Evolutionary conservation across 1,284 basidiomycete genomes (phyloP), one percentile per base, ranked within the genome.

Genomic region (Ganoderma boninense): DNA sequence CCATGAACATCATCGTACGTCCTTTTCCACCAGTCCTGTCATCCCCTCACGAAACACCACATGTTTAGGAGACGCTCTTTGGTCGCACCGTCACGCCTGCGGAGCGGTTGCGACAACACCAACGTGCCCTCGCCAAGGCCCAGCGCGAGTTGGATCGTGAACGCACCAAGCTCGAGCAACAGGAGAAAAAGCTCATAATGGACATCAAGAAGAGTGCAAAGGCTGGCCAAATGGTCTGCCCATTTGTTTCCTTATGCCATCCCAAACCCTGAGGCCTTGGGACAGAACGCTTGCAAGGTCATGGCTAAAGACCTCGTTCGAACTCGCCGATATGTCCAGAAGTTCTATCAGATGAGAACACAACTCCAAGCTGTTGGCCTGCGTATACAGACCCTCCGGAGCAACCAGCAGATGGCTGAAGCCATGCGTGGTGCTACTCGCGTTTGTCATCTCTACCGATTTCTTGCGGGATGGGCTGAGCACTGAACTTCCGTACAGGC

Each of bases 291-390:
- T 16, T 99, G 97, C 87, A 99, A 99, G 86, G 94, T 99, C 72
- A 98, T 99, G 93, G 98, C 98, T 46, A 98, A 98, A 82, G 98
- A 99, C 80, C 92, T 99, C 69, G 97, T 99, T 73, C 89, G 98
- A 73, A 99, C 97, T 32, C 87, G 98, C 64, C 89, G 95, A 78
- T 99, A 99, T 80, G 89, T 98, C 42, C 97, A 99, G 82, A 99
- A 99, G 82, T 99, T 99, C 85, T 96, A 98, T 78, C 96, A 97
- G 80, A 99, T 99, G 97, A 90, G 95, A 71, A 99, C 98, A 1
- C 98, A 99, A 80, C 87, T 99, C 0, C 98, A 99, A 82, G 98
- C 97, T 7, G 96, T 99, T 60, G 92, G 94, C 20, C 85, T 99
- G 69, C 90, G 98, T 72, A 98, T 99, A 86, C 98, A 99, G 83